Conservation (phyloP, 306 rosid species). For the Dalbergia oliveri region DNA sequence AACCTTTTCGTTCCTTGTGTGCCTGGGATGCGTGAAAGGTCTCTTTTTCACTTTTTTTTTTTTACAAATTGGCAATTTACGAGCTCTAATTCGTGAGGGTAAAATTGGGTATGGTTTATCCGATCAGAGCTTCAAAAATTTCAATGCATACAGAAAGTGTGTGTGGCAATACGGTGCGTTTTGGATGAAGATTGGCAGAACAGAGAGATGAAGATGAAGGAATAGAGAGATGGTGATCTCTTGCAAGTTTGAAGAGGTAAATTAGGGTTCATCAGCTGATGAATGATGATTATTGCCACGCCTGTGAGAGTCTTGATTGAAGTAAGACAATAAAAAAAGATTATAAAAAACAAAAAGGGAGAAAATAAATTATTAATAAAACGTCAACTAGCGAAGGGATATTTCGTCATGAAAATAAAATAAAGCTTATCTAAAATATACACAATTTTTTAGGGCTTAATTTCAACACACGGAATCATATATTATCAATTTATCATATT, state of each 20-base stretch:
- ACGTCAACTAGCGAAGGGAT: background rate
- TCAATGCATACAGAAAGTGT: background rate
- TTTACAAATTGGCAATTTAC: background rate
- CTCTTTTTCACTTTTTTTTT: background rate
- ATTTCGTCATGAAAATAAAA: background rate
- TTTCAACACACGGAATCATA: too few relatives aligned
- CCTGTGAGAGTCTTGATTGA: background rate
- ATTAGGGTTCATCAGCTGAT: constrained; percentile 6
- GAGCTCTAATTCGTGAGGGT: background rate
- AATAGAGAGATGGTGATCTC: background rate
- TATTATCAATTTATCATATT: too few relatives aligned
- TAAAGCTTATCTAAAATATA: too few relatives aligned
- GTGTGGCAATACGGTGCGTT: background rate
- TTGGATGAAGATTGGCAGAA: background rate
- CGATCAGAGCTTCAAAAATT: background rate
- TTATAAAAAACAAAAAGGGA: background rate
- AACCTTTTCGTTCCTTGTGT: background rate
- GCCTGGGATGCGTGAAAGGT: background rate
- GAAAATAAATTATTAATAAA: background rate
- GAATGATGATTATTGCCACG: background rate
- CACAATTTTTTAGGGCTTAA: too few relatives aligned
- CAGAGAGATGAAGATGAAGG: background rate
- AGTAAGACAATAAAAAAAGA: background rate
- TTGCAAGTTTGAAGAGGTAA: background rate
- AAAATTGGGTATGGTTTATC: background rate